Percentiles rank a stretch among this genome's conserved stretches.
Conservation (phyloP, 2,329 filamentous ascomycete species). For the Ophiostoma triangulosporum region DNA sequence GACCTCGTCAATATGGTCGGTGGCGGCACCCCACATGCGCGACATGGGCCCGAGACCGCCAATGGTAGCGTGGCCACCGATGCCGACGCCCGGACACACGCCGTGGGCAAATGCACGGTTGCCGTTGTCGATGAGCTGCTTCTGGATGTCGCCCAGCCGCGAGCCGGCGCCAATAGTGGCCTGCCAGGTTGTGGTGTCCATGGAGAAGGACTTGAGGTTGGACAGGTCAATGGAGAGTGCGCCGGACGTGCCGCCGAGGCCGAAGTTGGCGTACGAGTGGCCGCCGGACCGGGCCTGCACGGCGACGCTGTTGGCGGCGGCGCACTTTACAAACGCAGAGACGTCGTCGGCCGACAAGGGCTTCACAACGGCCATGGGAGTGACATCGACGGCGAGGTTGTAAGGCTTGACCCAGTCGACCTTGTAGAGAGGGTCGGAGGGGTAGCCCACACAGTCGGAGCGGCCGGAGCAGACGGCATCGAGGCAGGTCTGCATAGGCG, state of each 20-base stretch:
- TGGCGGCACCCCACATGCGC: slow-evolving; percentile 42
- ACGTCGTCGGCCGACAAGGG: slow-evolving; percentile 41
- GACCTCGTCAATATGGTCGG: slow-evolving; percentile 41
- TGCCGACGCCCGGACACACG: slow-evolving; percentile 44
- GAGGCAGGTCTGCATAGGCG: slow-evolving; percentile 24
- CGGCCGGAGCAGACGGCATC: slow-evolving; percentile 31
- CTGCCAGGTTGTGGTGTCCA: slow-evolving; percentile 37
- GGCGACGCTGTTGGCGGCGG: slow-evolving; percentile 31
- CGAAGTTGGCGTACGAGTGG: slow-evolving; percentile 42
- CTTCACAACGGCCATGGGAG: slow-evolving; percentile 41
- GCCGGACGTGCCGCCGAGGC: slow-evolving; percentile 36
- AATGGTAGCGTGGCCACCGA: slow-evolving; percentile 42
- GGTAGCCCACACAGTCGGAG: slow-evolving; percentile 32
- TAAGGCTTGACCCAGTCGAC: slow-evolving; percentile 36
- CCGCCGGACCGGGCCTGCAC: slow-evolving; percentile 52
- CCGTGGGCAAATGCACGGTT: slow-evolving; percentile 46
- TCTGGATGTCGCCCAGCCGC: slow-evolving; percentile 37
- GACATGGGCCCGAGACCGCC: slow-evolving; percentile 45
- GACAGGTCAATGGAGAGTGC: slow-evolving; percentile 43
- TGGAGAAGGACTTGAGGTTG: slow-evolving; percentile 37
- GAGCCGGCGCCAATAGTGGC: slow-evolving; percentile 42
- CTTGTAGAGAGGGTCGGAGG: slow-evolving; percentile 30
- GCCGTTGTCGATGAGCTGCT: slow-evolving; percentile 35
- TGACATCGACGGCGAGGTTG: slow-evolving; percentile 33
- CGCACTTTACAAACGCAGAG: slow-evolving; percentile 43